A percentile compares a stretch with the other conserved stretches of the same genome.
Conservation (phyloP, 768 basidiomycete species). For the Suillus occidentalis region DNA sequence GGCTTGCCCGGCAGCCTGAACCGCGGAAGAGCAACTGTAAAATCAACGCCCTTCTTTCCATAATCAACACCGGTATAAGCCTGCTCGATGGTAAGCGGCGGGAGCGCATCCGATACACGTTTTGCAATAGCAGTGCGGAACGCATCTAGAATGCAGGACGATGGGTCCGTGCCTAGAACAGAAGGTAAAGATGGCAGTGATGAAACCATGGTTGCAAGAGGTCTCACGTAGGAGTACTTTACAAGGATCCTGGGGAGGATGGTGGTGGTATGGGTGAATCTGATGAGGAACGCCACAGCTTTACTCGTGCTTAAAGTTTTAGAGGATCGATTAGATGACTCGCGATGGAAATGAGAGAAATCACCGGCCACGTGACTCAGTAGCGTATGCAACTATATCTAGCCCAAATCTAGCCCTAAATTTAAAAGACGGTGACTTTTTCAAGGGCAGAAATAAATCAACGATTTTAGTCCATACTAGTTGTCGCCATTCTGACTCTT, state of each 20-base stretch:
- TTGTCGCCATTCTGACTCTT: too few species aligned
- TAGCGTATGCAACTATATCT: too few species aligned
- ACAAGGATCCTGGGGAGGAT: neutral
- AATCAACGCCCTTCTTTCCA: slow-evolving; percentile 93
- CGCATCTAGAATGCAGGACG: slow-evolving; percentile 65
- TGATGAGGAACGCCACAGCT: neutral
- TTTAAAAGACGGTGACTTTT: too few species aligned
- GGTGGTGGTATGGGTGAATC: neutral
- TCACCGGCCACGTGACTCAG: neutral
- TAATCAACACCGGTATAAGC: slow-evolving; percentile 86
- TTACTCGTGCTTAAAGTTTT: neutral
- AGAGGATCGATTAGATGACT: neutral
- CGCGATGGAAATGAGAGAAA: neutral
- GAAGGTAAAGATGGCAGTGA: slow-evolving; percentile 40
- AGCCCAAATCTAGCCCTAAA: too few species aligned
- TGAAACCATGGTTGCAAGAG: slow-evolving; percentile 28
- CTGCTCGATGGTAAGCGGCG: slow-evolving; percentile 66
- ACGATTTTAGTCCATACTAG: too few species aligned
- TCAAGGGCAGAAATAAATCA: too few species aligned
- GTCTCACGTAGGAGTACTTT: slow-evolving; percentile 3
- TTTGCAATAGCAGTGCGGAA: slow-evolving; percentile 83
- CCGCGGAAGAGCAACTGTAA: slow-evolving; percentile 88
- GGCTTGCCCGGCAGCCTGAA: slow-evolving; percentile 85
- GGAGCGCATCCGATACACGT: slow-evolving; percentile 63
- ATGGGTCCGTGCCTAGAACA: slow-evolving; percentile 56